A percentile compares a stretch with the other conserved stretches of the same genome.
phyloP scores from a whole-genome alignment of 495 filamentous ascomycete species.

The Neurospora sp. region DNA sequence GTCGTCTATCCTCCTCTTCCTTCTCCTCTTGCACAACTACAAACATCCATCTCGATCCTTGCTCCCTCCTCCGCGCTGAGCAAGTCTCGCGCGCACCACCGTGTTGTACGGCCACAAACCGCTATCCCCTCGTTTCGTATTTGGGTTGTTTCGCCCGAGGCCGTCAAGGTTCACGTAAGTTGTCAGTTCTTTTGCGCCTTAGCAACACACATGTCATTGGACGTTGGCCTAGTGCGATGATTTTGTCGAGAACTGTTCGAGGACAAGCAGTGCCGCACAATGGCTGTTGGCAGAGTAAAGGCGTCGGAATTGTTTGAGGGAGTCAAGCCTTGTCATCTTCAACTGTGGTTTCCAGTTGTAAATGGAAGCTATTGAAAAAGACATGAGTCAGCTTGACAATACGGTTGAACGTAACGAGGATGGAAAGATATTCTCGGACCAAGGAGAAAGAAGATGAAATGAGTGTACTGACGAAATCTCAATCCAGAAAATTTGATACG shows the following conservation, averaged over 20 bases:
- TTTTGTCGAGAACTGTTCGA: neutral
- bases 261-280: neutral
- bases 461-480: neutral
- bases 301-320: neutral
- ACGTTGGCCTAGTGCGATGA: neutral
- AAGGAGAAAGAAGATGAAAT: neutral
- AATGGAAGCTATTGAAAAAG: neutral
- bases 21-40: neutral
- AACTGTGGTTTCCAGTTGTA: neutral
- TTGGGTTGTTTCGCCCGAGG: neutral
- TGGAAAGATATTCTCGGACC: neutral
- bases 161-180: neutral
- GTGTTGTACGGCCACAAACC: constrained; percentile 4
- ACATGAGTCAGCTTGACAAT: neutral
- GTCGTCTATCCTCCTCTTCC: neutral
- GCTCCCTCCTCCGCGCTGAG: constrained; percentile 8
- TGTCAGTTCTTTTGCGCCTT: neutral
- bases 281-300: neutral
- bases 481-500: neutral
- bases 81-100: constrained; percentile 11
- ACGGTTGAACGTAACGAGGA: neutral
- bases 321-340: neutral
- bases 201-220: neutral
- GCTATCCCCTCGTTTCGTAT: neutral
- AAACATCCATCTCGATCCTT: neutral